phyloP scores from a whole-genome alignment of 2,329 filamentous ascomycete species.

The Aotearoamyces nothofagi region DNA sequence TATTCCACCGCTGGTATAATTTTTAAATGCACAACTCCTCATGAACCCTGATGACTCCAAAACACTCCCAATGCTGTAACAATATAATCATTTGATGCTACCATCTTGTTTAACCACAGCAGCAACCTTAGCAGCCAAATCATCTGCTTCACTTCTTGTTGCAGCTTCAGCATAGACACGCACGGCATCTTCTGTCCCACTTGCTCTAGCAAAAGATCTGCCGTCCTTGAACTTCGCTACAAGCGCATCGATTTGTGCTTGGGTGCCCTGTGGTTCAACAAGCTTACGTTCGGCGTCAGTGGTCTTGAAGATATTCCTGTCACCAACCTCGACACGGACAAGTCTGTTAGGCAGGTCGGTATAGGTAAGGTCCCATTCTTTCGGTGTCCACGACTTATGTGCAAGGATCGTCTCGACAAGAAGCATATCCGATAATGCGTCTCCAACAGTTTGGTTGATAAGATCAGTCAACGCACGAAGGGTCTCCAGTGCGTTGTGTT shows the following conservation, averaged over 20 bases:
- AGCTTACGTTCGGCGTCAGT: constrained; percentile 86
- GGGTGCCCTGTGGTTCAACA: constrained; percentile 61
- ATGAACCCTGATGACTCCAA: too few species aligned
- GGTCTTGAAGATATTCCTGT: constrained; percentile 81
- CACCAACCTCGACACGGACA: constrained; percentile 77
- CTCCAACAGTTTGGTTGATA: constrained; percentile 96
- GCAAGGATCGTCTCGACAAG: constrained; percentile 92
- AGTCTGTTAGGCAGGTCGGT: constrained; percentile 88
- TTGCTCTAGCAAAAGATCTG: constrained; percentile 80
- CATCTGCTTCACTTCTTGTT: constrained; percentile 77
- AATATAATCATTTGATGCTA: constrained; percentile 5
- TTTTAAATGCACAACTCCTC: too few species aligned
- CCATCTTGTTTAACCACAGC: constrained; percentile 13
- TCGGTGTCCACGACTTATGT: constrained; percentile 81
- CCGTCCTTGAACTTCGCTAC: constrained; percentile 87
- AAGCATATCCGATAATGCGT: constrained; percentile 89
- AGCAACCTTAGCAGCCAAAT: constrained; percentile 69
- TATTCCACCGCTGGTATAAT: too few species aligned
- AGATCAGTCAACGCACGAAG: constrained; percentile 73
- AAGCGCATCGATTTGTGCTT: constrained; percentile 72
- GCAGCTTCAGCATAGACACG: constrained; percentile 92
- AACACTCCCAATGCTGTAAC: too few species aligned
- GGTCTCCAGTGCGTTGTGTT: constrained; percentile 77
- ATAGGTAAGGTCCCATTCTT: constrained; percentile 89
- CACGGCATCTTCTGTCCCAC: constrained; percentile 90